Evolutionary conservation across 208 protist species (phyloP).

Genomic region (Trypanosoma vivax): DNA sequence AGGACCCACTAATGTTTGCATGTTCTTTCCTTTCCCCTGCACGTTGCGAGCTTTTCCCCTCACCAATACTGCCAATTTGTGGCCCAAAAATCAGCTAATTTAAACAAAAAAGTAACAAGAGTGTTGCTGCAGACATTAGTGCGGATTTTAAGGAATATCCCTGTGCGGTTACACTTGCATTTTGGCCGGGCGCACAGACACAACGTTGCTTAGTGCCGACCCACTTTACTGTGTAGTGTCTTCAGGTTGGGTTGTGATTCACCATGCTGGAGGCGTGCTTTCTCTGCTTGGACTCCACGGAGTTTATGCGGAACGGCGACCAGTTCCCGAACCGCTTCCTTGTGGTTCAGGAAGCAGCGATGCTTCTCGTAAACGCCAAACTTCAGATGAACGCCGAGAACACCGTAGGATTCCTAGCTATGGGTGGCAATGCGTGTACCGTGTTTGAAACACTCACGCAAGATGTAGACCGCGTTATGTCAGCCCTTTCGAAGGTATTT

Average conservation of each 20-base stretch:
- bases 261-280: conserved; percentile 85
- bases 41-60: too few species aligned
- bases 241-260: conserved; percentile 1
- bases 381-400: conserved; percentile 95
- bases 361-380: conserved; percentile 91
- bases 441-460: conserved; percentile 93
- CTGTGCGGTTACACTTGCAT: too few species aligned
- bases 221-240: neutral
- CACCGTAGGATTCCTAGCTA: conserved; percentile 94
- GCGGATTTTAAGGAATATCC: too few species aligned
- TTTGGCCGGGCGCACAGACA: too few species aligned
- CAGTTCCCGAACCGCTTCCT: conserved; percentile 94
- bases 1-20: too few species aligned
- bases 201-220: too few species aligned
- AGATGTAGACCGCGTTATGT: conserved; percentile 93
- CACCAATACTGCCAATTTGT: too few species aligned
- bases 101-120: too few species aligned
- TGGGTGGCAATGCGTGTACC: conserved; percentile 82
- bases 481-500: conserved; percentile 79
- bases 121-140: too few species aligned
- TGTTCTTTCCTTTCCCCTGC: too few species aligned
- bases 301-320: conserved; percentile 99
- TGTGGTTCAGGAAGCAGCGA: conserved; percentile 95
- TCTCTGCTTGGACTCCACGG: conserved; percentile 94
- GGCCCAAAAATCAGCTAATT: too few species aligned